These are phyloP conservation scores for Ambrosiella xylebori DNA, from an alignment of 2,329 filamentous ascomycete genomes.

Conservation along the genomic window DNA sequence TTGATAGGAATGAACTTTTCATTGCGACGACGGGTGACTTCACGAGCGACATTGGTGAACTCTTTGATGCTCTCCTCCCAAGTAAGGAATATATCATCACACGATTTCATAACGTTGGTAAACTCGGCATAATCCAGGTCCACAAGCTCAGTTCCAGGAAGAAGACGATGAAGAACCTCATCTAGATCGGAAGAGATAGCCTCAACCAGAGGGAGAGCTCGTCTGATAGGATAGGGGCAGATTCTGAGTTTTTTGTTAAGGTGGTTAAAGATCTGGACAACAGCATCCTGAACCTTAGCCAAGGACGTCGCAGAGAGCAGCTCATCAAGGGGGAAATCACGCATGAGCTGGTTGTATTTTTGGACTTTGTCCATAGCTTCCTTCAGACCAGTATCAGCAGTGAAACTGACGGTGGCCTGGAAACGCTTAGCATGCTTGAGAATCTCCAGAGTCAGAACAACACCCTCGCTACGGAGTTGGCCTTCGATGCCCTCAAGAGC, in stretches of 20 bases:
- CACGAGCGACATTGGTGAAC: constrained; percentile 92
- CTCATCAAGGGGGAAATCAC: constrained; percentile 92
- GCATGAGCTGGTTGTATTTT: constrained; percentile 98
- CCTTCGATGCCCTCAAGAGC: constrained; percentile 81
- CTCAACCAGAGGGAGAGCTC: constrained; percentile 86
- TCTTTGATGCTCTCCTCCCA: constrained; percentile 97
- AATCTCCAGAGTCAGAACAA: constrained; percentile 80
- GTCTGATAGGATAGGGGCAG: constrained; percentile 82
- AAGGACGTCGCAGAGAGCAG: constrained; percentile 81
- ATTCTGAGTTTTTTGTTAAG: constrained; percentile 96
- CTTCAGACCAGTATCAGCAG: constrained; percentile 85
- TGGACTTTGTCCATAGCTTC: constrained; percentile 92
- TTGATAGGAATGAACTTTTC: constrained; percentile 99
- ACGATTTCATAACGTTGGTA: constrained; percentile 62
- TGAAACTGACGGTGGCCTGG: constrained; percentile 92
- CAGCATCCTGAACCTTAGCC: constrained; percentile 72
- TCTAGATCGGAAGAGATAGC: constrained; percentile 91
- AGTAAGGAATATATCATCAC: constrained; percentile 69
- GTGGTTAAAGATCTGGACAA: constrained; percentile 79
- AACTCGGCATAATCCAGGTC: constrained; percentile 89
- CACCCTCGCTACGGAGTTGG: constrained; percentile 76
- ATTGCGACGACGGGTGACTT: constrained; percentile 80
- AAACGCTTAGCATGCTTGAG: constrained; percentile 95
- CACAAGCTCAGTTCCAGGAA: constrained; percentile 76
- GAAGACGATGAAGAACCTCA: constrained; percentile 63